phyloP scores from a whole-genome alignment of 2,329 filamentous ascomycete genomes.

The Ceratocystis papillata region DNA sequence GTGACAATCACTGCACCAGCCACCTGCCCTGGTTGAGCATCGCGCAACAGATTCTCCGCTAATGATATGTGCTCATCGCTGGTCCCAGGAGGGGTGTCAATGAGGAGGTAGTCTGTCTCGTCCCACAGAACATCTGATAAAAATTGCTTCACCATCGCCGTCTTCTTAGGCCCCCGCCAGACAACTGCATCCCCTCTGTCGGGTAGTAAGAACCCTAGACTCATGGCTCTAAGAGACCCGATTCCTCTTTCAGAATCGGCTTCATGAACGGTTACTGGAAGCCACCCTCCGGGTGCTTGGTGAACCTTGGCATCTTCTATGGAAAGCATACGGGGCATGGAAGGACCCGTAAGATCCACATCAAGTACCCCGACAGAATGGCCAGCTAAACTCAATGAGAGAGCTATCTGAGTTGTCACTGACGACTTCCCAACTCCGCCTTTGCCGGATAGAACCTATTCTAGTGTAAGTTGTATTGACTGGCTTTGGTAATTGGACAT shows the following conservation, averaged over 20 bases:
- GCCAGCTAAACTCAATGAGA: conserved; percentile 75
- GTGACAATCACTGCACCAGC: conserved; percentile 89
- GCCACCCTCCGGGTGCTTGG: conserved; percentile 83
- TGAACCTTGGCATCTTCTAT: conserved; percentile 83
- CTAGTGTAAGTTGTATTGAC: conserved; percentile 12
- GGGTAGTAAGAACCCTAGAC: conserved; percentile 77
- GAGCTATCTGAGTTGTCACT: conserved; percentile 88
- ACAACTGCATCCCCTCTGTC: conserved; percentile 83
- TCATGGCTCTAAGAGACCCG: conserved; percentile 73
- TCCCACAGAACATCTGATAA: conserved; percentile 83
- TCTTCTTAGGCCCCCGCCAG: conserved; percentile 97
- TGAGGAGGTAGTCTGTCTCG: conserved; percentile 77
- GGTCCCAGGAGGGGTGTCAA: conserved; percentile 93
- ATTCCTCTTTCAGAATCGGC: conserved; percentile 41
- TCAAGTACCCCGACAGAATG: conserved; percentile 90
- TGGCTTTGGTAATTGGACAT: neutral
- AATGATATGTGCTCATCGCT: conserved; percentile 95
- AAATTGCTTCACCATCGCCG: conserved; percentile 96
- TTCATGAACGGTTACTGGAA: conserved; percentile 74
- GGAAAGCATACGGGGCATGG: conserved; percentile 87
- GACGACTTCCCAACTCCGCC: conserved; percentile 97
- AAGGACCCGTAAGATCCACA: conserved; percentile 90
- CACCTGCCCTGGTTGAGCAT: conserved; percentile 55
- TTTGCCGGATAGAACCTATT: conserved; percentile 78
- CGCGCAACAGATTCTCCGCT: conserved; percentile 67